Evolutionary conservation across 108 stramenopile species (phyloP), one percentile per base, ranked within the genome.

Genomic region (Fragilariopsis cylindrus): DNA sequence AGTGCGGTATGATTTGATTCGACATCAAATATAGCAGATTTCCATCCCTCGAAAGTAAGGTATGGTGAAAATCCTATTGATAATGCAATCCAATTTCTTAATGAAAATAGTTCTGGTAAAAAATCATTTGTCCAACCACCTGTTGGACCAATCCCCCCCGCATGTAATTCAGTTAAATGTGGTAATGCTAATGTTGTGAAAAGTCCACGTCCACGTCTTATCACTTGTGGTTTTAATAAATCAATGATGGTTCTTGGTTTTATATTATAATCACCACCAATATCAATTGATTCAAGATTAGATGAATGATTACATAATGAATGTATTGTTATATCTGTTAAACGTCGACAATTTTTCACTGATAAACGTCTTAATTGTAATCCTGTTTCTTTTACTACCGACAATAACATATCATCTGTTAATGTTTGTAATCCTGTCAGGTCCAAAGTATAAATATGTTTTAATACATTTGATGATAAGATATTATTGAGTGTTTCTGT

Each of bases 321-420:
- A 16, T 79, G 70, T 9, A 90, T 21, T 4, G 79, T 70, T 7
- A 69, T 70, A 2, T 71, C 70, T n/a, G 92, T 89, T 43, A 93
- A 53, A 45, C 90, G 87, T 7, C 92, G 85, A 74, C 88, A 90
- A 71, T 93, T 93, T 69, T 93, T 93, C 40, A 93, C 55, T 57
- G 82, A 82, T 2, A 93, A 73, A 3, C 90, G 86, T 64, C 73
- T 57, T 56, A 93, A 70, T 15, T 87, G 67, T 7, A 79, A 76
- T 56, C 62, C 84, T 56, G 62, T 65, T 79, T 57, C 57, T 52
- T 75, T 65, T 70, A 76, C 73, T 13, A 60, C 53, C 47, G 82
- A 40, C 6, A 76, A 60, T 52, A 91, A 40, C 52, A 83, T 76
- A 42, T 67, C 58, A 72, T 93, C 90, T 1, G 84, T 88, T 60